Evolutionary conservation across 2,329 filamentous ascomycete species (phyloP), one percentile per base, ranked within the genome.

Genomic region (Aspergillus fumigatus): DNA sequence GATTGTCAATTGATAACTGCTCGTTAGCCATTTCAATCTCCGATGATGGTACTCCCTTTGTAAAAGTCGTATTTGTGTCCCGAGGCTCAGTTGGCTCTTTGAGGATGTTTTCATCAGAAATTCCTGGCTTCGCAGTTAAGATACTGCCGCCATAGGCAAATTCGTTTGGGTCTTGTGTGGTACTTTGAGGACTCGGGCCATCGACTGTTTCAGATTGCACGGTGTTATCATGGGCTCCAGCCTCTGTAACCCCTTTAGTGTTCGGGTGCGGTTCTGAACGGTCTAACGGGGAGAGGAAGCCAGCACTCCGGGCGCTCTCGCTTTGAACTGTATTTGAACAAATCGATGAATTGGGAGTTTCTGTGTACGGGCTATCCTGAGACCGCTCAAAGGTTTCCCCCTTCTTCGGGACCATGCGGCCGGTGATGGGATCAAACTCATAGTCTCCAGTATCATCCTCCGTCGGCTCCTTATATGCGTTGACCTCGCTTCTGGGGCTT

Each of bases 401-500:
- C 50, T 56, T 48, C 50, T 60, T 61, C 2, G 65, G 70, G 7
- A 71, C 64, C 70, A 77, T 78, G 23, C 74, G 70, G 32, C 74
- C 73, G 54, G 68, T 74, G 35, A 78, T 73, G 8, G 75, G 75
- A 43, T 78, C 76, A 58, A 76, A 77, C 51, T 70, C 65, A 55
- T 70, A 53, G n/a, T 41, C 43, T 32, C 48, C 14, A 29, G 27
- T 52, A 25, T 19, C 38, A 49, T 50, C 19, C 3, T 23, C 40
- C 10, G 50, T 27, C n/a, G 53, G 53, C 1, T 54, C 43, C 7
- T 8, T 10, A 17, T n/a, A 10, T 23, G 45, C 23, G 38, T 14
- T 29, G 43, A 23, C 17, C 19, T 29, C 52, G 23, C n/a, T 35
- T 6, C 26, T 40, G 5, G 27, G 4, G 10, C 19, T 54, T 53